phyloP scores from a whole-genome alignment of 768 basidiomycete species.

The Amanita fuliginea region DNA sequence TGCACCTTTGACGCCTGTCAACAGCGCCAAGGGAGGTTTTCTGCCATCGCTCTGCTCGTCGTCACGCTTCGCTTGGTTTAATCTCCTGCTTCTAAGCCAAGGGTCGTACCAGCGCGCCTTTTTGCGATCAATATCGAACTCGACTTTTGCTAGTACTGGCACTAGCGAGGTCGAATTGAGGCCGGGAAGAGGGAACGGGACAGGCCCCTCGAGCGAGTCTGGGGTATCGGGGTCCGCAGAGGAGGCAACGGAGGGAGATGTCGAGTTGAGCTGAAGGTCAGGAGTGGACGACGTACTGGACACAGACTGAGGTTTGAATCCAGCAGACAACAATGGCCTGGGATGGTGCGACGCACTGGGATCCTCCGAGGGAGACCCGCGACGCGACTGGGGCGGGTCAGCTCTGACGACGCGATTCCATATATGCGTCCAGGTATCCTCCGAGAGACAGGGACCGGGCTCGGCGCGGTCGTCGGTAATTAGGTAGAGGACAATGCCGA shows the following conservation, averaged over 20 bases:
- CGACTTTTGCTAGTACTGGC: conserved; percentile 86
- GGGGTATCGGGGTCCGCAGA: conserved; percentile 44
- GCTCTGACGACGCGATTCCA: conserved; percentile 62
- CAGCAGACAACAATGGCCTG: conserved; percentile 38
- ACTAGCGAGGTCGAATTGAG: conserved; percentile 53
- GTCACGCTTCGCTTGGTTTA: conserved; percentile 47
- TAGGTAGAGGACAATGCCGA: conserved; percentile 78
- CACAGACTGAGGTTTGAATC: conserved; percentile 28
- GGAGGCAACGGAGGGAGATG: conserved; percentile 38
- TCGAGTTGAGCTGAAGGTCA: conserved; percentile 33
- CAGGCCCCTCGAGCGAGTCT: conserved; percentile 27
- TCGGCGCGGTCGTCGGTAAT: conserved; percentile 40
- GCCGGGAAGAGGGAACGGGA: conserved; percentile 56
- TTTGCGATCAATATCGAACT: conserved; percentile 83
- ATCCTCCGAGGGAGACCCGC: conserved; percentile 7
- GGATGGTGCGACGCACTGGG: conserved; percentile 17
- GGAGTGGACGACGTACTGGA: conserved; percentile 45
- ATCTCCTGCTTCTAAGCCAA: conserved; percentile 60
- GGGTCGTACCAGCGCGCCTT: conserved; percentile 82
- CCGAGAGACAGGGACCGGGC: conserved; percentile 74
- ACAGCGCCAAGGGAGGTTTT: conserved; percentile 33
- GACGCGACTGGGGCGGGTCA: conserved; percentile 30
- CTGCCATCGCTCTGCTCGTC: conserved; percentile 12
- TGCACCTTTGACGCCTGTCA: conserved; percentile 39
- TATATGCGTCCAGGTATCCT: conserved; percentile 81